These are phyloP conservation scores for Echeveria elegans DNA, from an alignment of 164 flowering plant species.

Conservation along the genomic window DNA sequence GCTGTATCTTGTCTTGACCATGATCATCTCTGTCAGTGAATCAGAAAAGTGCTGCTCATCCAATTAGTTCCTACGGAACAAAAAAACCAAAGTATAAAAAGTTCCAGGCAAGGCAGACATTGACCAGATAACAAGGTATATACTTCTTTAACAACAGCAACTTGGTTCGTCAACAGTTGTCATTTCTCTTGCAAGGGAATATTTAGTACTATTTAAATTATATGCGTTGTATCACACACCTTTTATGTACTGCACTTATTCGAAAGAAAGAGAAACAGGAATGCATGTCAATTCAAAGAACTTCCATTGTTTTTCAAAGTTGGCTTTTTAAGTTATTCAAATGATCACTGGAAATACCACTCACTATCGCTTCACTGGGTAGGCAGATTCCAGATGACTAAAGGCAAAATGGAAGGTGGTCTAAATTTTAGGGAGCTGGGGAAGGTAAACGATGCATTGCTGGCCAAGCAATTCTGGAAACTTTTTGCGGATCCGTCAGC, in stretches of 20 bases:
- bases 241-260: too few species aligned
- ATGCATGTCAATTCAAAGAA: not conserved
- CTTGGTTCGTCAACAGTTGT: not conserved
- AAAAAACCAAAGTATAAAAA: not conserved
- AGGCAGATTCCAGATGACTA: too few species aligned
- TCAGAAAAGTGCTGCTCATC: not conserved
- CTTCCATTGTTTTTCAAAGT: not conserved
- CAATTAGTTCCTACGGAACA: not conserved
- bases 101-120: not conserved
- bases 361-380: too few species aligned
- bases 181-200: not conserved
- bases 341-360: too few species aligned
- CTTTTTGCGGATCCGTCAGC: too few species aligned
- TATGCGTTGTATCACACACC: not conserved
- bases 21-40: not conserved
- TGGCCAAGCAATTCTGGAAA: too few species aligned
- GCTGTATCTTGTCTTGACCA: not conserved
- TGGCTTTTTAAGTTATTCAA: too few species aligned
- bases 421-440: too few species aligned
- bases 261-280: not conserved
- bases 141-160: not conserved
- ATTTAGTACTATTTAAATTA: not conserved
- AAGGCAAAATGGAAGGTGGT: too few species aligned
- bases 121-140: not conserved
- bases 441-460: too few species aligned